phyloP scores from a whole-genome alignment of 2,329 filamentous ascomycete genomes.

The Aspergillus brasiliensis region DNA sequence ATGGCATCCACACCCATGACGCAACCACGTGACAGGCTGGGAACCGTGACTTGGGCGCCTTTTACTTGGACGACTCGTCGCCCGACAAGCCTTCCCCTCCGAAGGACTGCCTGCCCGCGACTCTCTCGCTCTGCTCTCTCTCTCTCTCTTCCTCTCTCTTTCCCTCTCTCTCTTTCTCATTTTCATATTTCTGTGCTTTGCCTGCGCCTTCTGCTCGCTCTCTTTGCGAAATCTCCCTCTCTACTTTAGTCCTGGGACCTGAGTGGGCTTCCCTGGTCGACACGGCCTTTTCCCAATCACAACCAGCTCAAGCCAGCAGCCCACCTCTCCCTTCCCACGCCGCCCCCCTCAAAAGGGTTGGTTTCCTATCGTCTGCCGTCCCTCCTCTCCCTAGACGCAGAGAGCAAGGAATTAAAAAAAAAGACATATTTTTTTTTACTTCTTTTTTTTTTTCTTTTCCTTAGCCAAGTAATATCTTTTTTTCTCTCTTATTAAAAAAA shows the following conservation, averaged over 20 bases:
- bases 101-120: conserved; percentile 4
- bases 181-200: conserved; percentile 10
- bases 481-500: conserved; percentile 15
- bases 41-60: conserved; percentile 28
- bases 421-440: conserved; percentile 10
- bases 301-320: conserved; percentile 11
- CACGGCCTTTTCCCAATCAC: conserved; percentile 12
- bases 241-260: conserved; percentile 15
- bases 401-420: conserved; percentile 14
- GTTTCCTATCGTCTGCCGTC: conserved; percentile 18
- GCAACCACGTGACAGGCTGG: conserved; percentile 37
- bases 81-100: conserved; percentile 24
- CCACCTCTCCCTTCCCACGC: conserved; percentile 13
- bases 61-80: conserved; percentile 20
- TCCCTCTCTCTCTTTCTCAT: conserved; percentile 12
- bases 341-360: conserved; percentile 17
- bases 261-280: conserved; percentile 16
- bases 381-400: conserved; percentile 15
- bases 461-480: conserved; percentile 1
- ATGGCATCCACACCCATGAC: conserved; percentile 35
- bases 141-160: conserved; percentile 3
- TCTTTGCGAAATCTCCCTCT: conserved; percentile 10
- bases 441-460: conserved; percentile 4
- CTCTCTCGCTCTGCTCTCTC: conserved; percentile 11
- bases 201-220: conserved; percentile 12